Percentiles rank a stretch among this genome's conserved stretches.
Evolutionary conservation across 139 green algal species (phyloP).

Genomic region (Cymbomonas tetramitiformis): DNA sequence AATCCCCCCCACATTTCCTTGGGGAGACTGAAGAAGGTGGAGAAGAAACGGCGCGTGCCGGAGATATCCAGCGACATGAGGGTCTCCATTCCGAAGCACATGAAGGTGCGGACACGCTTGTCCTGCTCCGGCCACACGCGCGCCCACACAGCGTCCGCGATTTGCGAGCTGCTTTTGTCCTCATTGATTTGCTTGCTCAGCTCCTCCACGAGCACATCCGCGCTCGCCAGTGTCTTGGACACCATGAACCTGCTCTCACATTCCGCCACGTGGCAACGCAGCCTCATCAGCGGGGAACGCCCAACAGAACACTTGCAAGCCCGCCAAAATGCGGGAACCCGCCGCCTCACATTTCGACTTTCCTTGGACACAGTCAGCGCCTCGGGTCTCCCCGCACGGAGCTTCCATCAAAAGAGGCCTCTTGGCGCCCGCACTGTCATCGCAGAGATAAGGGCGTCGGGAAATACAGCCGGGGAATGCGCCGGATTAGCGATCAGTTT

Average conservation of each 20-base stretch:
- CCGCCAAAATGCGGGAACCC: no score
- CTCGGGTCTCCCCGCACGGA: no score
- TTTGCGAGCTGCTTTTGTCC: no score
- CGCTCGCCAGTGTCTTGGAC: slow-evolving; percentile 61
- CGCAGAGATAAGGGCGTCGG: no score
- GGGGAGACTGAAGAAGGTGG: slow-evolving; percentile 81
- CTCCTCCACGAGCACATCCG: slow-evolving; percentile 26
- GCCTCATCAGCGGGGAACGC: background rate
- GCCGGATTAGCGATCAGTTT: no score
- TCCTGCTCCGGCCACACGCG: slow-evolving; percentile 25
- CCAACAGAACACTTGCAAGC: background rate
- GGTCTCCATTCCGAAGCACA: slow-evolving; percentile 35
- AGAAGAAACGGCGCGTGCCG: slow-evolving; percentile 83
- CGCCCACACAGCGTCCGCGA: slow-evolving; percentile 18
- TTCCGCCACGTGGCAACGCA: background rate
- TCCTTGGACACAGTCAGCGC: no score
- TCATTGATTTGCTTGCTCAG: slow-evolving; percentile 18
- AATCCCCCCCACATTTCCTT: slow-evolving; percentile 91
- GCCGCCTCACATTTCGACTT: no score
- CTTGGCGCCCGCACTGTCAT: no score
- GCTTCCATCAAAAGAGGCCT: no score
- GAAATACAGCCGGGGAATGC: no score
- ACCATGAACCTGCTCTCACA: no score
- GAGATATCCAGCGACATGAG: slow-evolving; percentile 31
- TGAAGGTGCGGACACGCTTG: slow-evolving; percentile 23